These are phyloP conservation scores for Tetrahymena thermophila DNA, from an alignment of 73 alveolate genomes.

Conservation along the genomic window DNA sequence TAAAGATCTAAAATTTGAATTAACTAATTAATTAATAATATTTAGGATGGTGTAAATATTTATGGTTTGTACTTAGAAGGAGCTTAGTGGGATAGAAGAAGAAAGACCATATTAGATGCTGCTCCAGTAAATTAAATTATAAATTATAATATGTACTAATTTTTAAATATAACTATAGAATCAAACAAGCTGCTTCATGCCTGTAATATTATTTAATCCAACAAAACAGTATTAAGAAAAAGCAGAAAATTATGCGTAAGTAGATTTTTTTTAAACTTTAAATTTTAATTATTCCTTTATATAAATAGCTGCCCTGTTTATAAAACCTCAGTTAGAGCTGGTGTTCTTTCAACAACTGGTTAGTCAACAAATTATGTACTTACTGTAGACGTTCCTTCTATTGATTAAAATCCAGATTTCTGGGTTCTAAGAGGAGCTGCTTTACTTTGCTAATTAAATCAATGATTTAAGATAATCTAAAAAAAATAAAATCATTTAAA, in stretches of 20 bases:
- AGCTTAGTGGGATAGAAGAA: constrained; percentile 88
- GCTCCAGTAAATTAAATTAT: constrained; percentile 67
- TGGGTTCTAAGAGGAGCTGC: constrained; percentile 90
- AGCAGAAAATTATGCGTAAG: constrained; percentile 45
- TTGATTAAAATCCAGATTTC: constrained; percentile 73
- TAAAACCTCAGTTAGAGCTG: constrained; percentile 93
- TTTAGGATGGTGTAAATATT: constrained; percentile 90
- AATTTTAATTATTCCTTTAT: background rate
- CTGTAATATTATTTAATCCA: constrained; percentile 88
- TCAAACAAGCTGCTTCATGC: constrained; percentile 61
- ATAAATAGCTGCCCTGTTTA: constrained; percentile 85
- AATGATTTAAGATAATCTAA: constrained; percentile 29
- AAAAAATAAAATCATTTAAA: background rate
- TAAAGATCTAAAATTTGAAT: background rate
- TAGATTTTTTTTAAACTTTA: background rate
- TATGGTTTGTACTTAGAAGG: constrained; percentile 89
- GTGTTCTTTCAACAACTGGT: constrained; percentile 95
- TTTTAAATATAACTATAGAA: background rate
- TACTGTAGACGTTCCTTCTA: constrained; percentile 70
- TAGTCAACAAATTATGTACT: constrained; percentile 90
- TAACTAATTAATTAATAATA: constrained; percentile 10
- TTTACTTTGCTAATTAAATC: constrained; percentile 68
- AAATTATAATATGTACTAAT: background rate
- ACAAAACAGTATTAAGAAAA: constrained; percentile 76
- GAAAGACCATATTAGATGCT: constrained; percentile 60